Evolutionary conservation across 306 rosid genomes (phyloP).

Genomic region (Cercis canadensis): DNA sequence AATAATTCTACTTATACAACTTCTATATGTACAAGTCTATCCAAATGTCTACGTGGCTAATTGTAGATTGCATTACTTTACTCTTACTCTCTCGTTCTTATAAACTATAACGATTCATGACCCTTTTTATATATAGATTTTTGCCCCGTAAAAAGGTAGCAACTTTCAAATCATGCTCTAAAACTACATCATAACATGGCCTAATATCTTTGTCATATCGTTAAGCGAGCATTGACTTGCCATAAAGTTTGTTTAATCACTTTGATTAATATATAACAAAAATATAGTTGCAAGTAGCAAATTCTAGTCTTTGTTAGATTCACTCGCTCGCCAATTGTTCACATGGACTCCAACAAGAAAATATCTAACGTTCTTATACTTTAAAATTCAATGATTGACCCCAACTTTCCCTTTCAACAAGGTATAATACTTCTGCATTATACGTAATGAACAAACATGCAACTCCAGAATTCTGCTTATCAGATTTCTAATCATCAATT

Average conservation of each 20-base stretch:
- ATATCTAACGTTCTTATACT: conserved; percentile 5
- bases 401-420: conserved; percentile 7
- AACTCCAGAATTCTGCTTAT: conserved; percentile 3
- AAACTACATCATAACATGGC: too few relatives aligned
- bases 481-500: neutral
- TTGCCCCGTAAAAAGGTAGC: neutral
- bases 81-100: too few relatives aligned
- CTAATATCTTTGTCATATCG: neutral
- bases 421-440: neutral
- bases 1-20: too few relatives aligned
- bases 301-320: neutral
- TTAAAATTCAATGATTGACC: conserved; percentile 6
- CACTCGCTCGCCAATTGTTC: neutral
- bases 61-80: too few relatives aligned
- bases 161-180: neutral
- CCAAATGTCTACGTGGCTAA: too few relatives aligned
- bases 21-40: too few relatives aligned
- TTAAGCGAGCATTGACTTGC: neutral
- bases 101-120: neutral
- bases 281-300: neutral
- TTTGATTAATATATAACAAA: neutral
- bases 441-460: neutral
- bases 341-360: neutral
- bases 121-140: neutral
- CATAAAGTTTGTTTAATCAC: neutral